phyloP scores from a whole-genome alignment of 2,329 filamentous ascomycete genomes.

The Penicillium psychrosexuale region DNA sequence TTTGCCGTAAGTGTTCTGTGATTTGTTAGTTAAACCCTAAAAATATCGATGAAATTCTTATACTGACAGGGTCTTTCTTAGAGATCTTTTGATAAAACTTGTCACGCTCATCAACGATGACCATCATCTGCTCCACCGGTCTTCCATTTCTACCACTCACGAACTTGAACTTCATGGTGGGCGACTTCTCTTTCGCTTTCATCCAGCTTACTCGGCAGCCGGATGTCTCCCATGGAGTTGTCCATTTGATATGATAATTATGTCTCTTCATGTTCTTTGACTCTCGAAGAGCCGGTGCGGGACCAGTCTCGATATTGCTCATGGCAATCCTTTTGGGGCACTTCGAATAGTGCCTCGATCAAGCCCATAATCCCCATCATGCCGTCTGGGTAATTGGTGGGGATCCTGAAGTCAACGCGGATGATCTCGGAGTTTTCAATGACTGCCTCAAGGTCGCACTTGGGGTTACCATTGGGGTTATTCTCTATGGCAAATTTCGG shows the following conservation, averaged over 20 bases:
- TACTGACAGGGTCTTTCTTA: not conserved
- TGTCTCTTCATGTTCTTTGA: not conserved
- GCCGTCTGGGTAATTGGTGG: not conserved
- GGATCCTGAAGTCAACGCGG: not conserved
- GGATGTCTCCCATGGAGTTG: not conserved
- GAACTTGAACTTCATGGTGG: not conserved
- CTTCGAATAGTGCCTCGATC: not conserved
- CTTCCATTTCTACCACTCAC: not conserved
- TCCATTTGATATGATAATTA: not conserved
- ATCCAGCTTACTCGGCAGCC: constrained; percentile 4
- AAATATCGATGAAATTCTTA: not conserved
- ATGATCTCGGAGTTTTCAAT: not conserved
- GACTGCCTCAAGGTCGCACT: not conserved
- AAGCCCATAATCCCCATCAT: not conserved
- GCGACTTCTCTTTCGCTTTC: not conserved
- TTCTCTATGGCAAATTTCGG: not conserved
- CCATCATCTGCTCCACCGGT: not conserved
- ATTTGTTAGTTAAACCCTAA: not conserved
- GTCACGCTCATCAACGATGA: not conserved
- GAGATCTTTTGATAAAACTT: not conserved
- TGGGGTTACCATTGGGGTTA: not conserved
- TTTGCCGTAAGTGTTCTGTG: constrained; percentile 1
- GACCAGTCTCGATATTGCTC: not conserved
- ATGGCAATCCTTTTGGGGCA: not conserved
- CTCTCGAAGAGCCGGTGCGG: not conserved